Evolutionary conservation across 169 alveolate species (phyloP), one percentile per base, ranked within the genome.

Genomic region (Eimeria sp.): DNA sequence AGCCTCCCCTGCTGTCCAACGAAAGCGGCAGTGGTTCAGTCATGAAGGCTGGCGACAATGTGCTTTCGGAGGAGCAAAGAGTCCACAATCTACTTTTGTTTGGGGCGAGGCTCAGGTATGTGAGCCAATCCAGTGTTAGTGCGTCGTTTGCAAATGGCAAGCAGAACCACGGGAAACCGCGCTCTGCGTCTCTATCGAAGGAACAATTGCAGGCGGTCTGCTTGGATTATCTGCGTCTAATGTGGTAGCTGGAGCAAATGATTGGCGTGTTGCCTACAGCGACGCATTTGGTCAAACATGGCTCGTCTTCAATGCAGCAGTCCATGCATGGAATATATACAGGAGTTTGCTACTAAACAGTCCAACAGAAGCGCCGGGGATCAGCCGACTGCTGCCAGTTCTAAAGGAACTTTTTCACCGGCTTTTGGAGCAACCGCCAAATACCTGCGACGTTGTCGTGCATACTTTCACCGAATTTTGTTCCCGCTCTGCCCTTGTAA

Each of bases 301-400:
- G 94, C 94, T 87, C 75, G 94, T 65, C 82, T 61, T 87, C 82
- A 87, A 87, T 30, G 94, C 70, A 27, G 94, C 94, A 40, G 82
- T 87, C 14, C 94, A 87, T 67, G n/a, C 94, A 11, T 87, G 94
- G 94, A 87, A 87, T 34, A 87, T 87, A 87, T 65, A 65, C 82
- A 63, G 72, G 49, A n/a, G 82, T n/a, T 61, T 87, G 67, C 94
- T 87, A 5, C 30, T 75, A 16, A n/a, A 43, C 67, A 65, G 63
- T 43, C 70, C 67, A 57, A 45, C 51, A 65, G 27, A 49, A 65
- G 65, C 27, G 34, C 54, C n/a, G 47, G 94, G 65, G 54, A 87
- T 87, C 47, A 25, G 61, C 49, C 30, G 83, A 51, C 82, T 87
- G 80, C 49, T 87, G 82, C 94, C 94, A 43, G 30, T 87, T 27